Base-by-base conservation (phyloP, 2,329 filamentous ascomycete species). In the Paraphaeosphaeria minitans region DNA sequence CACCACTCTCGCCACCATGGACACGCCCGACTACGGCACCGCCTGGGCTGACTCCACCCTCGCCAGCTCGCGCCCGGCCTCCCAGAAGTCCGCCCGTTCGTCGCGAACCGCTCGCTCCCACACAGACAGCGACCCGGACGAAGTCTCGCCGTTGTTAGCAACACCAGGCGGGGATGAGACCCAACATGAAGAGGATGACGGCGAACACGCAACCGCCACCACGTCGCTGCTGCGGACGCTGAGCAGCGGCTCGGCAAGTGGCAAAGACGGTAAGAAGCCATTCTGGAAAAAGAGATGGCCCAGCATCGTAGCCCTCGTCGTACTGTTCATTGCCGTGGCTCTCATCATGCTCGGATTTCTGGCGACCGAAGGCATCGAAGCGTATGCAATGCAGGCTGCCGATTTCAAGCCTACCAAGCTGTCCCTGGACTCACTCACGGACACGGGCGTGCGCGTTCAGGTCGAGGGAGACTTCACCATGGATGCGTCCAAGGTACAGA, bases 301-400 rank as follows among this genome's bases (percentile, higher is more conserved):
- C 9, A 94, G 90, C 39, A 81, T 92, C 33, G 82, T 96, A 39
- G 89, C 93, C 31, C 85, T 97, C 61, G 66, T 83, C 1, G 57
- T 89, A 2, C 79, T 98, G 9, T 89, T 84, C 50, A 65, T 85
- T 1, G 69, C 88, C 7, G 82, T 89, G 6, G 68, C 94, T 22
- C 74, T 83, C 29, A 92, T 96, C 66, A 87, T 97, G 78, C 90
- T 94, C 56, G 92, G 88, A 16, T 97, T 97, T 78, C 85, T 96
- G 55, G 86, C 90, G 0, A 93, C 94, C 1, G 87, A 89, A 16
- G 86, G 89, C 8, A 86, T 96, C 12, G 87, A 96, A 77, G 85
- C 92, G 72, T 99, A 99, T 77, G 91, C 90, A 50, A 89, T 94
- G 77, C 84, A 93, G 75, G 92, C 93, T 3, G 84, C 89, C 24